Evolutionary conservation across 208 protist genomes (phyloP).

Genomic region (Crithidia sp.): DNA sequence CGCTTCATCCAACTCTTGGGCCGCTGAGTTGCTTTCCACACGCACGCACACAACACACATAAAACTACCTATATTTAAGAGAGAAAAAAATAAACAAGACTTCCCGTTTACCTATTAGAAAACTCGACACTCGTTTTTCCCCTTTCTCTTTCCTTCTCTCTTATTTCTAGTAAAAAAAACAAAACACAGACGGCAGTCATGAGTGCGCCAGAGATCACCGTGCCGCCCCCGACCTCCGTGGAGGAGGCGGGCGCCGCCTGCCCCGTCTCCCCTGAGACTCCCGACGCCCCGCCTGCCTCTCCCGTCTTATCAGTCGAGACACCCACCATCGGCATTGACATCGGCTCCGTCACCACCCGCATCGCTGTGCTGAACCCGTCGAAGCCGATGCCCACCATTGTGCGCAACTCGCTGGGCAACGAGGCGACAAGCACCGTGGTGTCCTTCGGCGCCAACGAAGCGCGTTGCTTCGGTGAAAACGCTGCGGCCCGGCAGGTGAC

Average conservation of each 20-base stretch:
- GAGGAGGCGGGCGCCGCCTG: slow-evolving; percentile 4
- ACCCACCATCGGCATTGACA: slow-evolving; percentile 58
- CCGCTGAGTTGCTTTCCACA: too few species aligned
- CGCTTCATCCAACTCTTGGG: too few species aligned
- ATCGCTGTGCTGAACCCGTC: slow-evolving; percentile 50
- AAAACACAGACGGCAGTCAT: neutral
- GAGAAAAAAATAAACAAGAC: too few species aligned
- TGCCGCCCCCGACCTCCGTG: neutral
- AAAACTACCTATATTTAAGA: too few species aligned
- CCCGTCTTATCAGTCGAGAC: slow-evolving; percentile 13
- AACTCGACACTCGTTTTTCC: neutral
- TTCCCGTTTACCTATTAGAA: too few species aligned
- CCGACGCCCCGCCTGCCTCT: slow-evolving; percentile 4
- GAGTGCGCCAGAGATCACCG: slow-evolving; percentile 9
- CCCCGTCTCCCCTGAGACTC: slow-evolving; percentile 6
- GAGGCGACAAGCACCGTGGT: slow-evolving; percentile 67
- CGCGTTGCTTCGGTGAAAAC: slow-evolving; percentile 69
- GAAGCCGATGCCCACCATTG: slow-evolving; percentile 67
- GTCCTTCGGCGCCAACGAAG: slow-evolving; percentile 53
- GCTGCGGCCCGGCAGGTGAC: slow-evolving; percentile 62
- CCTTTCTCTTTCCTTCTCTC: neutral
- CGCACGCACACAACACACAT: too few species aligned
- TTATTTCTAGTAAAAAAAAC: neutral
- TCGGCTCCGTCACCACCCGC: slow-evolving; percentile 62
- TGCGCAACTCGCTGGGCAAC: slow-evolving; percentile 76